A percentile compares a stretch with the other conserved stretches of the same genome.
phyloP scores from a whole-genome alignment of 1,284 basidiomycete genomes.

The Lentinula novae-zelandiae region DNA sequence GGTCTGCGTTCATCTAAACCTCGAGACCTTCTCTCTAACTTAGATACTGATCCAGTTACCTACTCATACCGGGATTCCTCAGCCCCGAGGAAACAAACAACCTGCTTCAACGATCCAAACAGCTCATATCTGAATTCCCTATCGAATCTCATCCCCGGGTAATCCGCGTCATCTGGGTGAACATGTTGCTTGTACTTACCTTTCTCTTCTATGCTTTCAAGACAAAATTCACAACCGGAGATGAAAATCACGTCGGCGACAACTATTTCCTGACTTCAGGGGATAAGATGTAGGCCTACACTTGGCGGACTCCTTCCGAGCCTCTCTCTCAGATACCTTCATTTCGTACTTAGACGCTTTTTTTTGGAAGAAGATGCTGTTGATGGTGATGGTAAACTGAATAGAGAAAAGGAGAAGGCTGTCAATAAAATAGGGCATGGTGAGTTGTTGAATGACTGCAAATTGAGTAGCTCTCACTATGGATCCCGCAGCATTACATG shows the following conservation, averaged over 20 bases:
- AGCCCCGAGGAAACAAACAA: constrained; percentile 49
- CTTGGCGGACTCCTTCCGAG: neutral
- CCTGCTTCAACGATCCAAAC: constrained; percentile 67
- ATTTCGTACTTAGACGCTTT: constrained; percentile 46
- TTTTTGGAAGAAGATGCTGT: constrained; percentile 86
- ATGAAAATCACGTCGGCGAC: constrained; percentile 79
- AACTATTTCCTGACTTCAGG: constrained; percentile 90
- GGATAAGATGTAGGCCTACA: constrained; percentile 71
- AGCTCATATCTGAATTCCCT: constrained; percentile 75
- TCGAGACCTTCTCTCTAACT: neutral
- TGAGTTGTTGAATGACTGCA: constrained; percentile 23
- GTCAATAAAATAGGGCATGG: constrained; percentile 87
- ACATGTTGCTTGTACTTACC: neutral
- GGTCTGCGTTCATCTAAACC: constrained; percentile 28
- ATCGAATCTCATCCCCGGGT: constrained; percentile 81
- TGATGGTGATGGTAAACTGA: constrained; percentile 58
- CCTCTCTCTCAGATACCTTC: neutral
- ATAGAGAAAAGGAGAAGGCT: constrained; percentile 71
- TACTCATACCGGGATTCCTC: constrained; percentile 77
- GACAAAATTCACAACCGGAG: constrained; percentile 87
- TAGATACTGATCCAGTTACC: constrained; percentile 51
- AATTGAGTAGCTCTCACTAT: neutral
- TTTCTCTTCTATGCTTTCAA: constrained; percentile 26
- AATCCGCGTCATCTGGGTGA: neutral
- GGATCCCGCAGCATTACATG: constrained; percentile 60